A percentile compares a stretch with the other conserved stretches of the same genome.
These are phyloP conservation scores for Saccharomycopsis fibuligera DNA, from an alignment of 805 yeast genomes.

Conservation along the genomic window DNA sequence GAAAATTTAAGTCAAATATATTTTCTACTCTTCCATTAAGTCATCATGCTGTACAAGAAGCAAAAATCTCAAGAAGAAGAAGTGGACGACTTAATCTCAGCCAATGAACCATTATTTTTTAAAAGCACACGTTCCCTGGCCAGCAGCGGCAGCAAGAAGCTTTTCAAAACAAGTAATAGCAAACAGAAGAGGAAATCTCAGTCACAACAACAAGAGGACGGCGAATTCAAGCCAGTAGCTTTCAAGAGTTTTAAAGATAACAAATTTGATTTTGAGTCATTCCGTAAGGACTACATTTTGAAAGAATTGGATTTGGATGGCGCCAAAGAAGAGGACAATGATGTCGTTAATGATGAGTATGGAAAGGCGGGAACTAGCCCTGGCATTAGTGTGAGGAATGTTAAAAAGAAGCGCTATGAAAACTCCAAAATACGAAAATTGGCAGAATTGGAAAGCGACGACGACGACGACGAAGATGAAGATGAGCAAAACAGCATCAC, in stretches of 20 bases:
- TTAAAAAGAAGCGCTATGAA: neutral
- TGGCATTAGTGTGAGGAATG: neutral
- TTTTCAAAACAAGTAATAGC: no score
- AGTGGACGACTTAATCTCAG: conserved; percentile 5
- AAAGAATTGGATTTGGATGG: conserved; percentile 5
- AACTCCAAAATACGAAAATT: neutral
- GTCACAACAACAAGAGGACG: neutral
- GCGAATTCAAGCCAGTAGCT: conserved; percentile 12
- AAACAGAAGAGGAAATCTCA: no score
- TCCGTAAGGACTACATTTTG: conserved; percentile 11
- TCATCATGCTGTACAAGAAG: neutral
- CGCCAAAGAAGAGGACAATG: neutral
- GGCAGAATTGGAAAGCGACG: neutral
- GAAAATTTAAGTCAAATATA: no score
- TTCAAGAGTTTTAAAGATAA: conserved; percentile 10
- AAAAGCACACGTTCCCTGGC: no score
- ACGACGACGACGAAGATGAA: neutral
- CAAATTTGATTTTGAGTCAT: conserved; percentile 13
- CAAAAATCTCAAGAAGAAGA: conserved; percentile 4
- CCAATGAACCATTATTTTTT: conserved; percentile 14
- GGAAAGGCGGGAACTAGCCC: neutral
- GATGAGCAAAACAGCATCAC: neutral
- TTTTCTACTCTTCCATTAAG: no score
- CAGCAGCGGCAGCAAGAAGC: no score
- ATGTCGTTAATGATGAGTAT: neutral